Evolutionary conservation across 306 rosid genomes (phyloP).

Genomic region (Luffa acutangula): DNA sequence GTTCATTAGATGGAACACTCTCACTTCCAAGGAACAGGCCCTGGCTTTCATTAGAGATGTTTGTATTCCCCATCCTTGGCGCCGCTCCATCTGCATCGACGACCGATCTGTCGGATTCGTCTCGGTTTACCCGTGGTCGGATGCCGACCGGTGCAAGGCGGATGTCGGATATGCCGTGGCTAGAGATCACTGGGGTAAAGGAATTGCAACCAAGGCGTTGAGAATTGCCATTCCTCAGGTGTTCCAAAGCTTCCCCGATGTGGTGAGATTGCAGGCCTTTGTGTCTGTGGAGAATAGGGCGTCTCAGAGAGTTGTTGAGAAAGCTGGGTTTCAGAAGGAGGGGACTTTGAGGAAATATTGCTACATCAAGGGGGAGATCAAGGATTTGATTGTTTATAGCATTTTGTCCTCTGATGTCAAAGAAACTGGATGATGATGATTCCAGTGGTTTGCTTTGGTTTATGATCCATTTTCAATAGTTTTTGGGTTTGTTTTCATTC

Average conservation of each 20-base stretch:
- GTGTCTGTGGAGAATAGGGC: constrained; percentile 28
- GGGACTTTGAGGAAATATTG: constrained; percentile 47
- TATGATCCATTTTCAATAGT: background rate
- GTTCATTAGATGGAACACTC: constrained; percentile 25
- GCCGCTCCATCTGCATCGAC: constrained; percentile 36
- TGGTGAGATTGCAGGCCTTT: constrained; percentile 42
- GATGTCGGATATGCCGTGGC: constrained; percentile 40
- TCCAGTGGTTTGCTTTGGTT: background rate
- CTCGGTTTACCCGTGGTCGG: constrained; percentile 21
- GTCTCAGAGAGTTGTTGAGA: constrained; percentile 60
- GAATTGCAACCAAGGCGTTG: constrained; percentile 36
- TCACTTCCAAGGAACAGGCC: constrained; percentile 40
- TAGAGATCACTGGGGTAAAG: constrained; percentile 39
- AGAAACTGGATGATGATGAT: background rate
- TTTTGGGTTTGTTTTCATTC: background rate
- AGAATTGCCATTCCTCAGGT: constrained; percentile 26
- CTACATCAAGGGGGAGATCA: constrained; percentile 22
- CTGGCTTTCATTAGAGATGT: constrained; percentile 37
- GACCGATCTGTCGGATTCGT: constrained; percentile 38
- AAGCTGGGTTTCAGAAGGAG: constrained; percentile 45
- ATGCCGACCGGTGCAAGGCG: constrained; percentile 35
- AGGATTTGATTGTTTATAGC: constrained; percentile 30
- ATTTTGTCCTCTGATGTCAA: constrained; percentile 23
- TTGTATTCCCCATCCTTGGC: constrained; percentile 60
- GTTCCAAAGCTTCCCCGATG: constrained; percentile 29